These are phyloP conservation scores for Globisporangium recalcitrans DNA, from an alignment of 352 stramenopile genomes.

Conservation along the genomic window DNA sequence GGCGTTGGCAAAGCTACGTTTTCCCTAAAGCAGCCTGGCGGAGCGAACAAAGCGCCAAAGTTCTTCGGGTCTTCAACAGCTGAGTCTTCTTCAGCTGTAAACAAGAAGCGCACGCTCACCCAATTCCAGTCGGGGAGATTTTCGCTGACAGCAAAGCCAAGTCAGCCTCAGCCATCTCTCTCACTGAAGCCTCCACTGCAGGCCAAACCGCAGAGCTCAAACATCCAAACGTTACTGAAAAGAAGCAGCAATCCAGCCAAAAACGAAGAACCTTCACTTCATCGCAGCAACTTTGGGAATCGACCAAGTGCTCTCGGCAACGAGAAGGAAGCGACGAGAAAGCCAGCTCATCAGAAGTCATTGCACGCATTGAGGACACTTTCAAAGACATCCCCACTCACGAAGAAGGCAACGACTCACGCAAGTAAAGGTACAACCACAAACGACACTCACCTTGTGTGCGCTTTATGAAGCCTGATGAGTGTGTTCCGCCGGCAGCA, in stretches of 20 bases:
- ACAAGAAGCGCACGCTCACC: conserved; percentile 16
- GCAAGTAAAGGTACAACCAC: conserved; percentile 1
- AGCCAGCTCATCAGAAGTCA: conserved; percentile 1
- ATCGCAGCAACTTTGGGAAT: background rate
- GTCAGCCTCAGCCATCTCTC: background rate
- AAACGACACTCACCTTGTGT: background rate
- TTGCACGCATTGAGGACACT: background rate
- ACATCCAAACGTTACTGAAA: background rate
- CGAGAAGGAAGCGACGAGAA: background rate
- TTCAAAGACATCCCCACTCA: background rate
- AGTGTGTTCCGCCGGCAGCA: background rate
- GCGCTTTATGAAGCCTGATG: background rate
- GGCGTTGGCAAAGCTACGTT: background rate
- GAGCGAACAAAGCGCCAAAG: background rate
- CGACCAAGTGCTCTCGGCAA: background rate
- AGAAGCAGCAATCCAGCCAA: background rate
- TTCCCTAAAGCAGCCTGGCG: background rate
- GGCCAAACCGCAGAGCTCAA: background rate
- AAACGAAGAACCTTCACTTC: background rate
- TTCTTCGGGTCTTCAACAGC: background rate
- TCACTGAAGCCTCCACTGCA: conserved; percentile 5
- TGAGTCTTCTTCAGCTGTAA: background rate
- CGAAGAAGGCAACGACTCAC: background rate
- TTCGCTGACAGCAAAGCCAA: conserved; percentile 7
- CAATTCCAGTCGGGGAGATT: conserved; percentile 6